Evolutionary conservation across 164 flowering plant genomes (phyloP).

Genomic region (Kingdonia uniflora): DNA sequence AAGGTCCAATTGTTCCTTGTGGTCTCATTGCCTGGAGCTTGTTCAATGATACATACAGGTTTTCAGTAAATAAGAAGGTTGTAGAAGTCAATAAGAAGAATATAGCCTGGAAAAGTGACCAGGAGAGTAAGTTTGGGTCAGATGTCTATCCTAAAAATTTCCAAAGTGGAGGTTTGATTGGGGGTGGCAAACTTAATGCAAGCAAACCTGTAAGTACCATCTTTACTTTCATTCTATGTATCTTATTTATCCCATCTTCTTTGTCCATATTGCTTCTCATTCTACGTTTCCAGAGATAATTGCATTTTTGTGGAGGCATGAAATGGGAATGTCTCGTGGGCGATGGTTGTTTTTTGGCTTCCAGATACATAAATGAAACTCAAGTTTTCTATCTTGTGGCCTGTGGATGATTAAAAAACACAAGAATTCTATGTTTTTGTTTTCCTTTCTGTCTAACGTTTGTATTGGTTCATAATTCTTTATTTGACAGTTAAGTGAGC

Average conservation of each 20-base stretch:
- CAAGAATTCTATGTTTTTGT: neutral
- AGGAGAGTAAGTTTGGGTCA: conserved; percentile 51
- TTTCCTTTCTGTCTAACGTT: neutral
- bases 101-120: conserved; percentile 90
- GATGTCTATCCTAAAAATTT: conserved; percentile 81
- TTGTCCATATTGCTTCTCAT: too few species aligned
- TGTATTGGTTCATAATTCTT: neutral
- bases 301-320: too few species aligned
- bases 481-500: conserved; percentile 64
- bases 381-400: too few species aligned
- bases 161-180: conserved; percentile 54
- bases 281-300: too few species aligned
- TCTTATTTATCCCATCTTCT: too few species aligned
- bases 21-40: conserved; percentile 88
- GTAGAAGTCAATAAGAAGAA: conserved; percentile 50
- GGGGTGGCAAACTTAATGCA: conserved; percentile 69
- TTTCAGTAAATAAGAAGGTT: conserved; percentile 26
- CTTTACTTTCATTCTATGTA: neutral
- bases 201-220: conserved; percentile 52
- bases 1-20: conserved; percentile 62
- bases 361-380: too few species aligned
- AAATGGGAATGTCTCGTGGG: too few species aligned
- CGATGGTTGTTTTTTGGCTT: too few species aligned
- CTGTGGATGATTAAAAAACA: too few species aligned
- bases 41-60: conserved; percentile 73